Conservation (phyloP, 2,329 filamentous ascomycete species). For the Cylindrodendrum hubeiense region DNA sequence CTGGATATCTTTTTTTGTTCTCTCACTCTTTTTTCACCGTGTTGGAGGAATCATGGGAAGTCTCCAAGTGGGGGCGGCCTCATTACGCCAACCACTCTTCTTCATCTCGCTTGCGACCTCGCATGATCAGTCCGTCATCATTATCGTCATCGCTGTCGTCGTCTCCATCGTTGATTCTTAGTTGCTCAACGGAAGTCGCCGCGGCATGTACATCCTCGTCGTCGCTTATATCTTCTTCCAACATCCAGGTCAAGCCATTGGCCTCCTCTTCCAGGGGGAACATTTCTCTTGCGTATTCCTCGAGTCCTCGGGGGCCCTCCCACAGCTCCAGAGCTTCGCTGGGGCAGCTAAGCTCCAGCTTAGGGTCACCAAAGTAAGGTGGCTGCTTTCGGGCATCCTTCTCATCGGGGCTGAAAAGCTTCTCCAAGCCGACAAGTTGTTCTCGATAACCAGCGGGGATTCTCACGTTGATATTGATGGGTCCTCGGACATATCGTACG, state of each 20-base stretch:
- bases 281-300: slow-evolving; percentile 94
- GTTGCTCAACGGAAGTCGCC: slow-evolving; percentile 53
- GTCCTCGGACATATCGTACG: slow-evolving; percentile 81
- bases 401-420: slow-evolving; percentile 66
- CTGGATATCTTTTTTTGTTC: slow-evolving; percentile 29
- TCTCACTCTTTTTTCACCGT: slow-evolving; percentile 28
- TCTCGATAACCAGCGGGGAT: slow-evolving; percentile 90
- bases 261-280: slow-evolving; percentile 95
- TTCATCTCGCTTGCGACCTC: slow-evolving; percentile 67
- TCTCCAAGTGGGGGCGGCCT: slow-evolving; percentile 12
- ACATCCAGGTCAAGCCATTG: slow-evolving; percentile 95
- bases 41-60: slow-evolving; percentile 1
- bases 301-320: slow-evolving; percentile 90
- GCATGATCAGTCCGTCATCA: slow-evolving; percentile 70
- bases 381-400: slow-evolving; percentile 68
- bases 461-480: slow-evolving; percentile 86
- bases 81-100: slow-evolving; percentile 69
- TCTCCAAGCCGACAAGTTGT: slow-evolving; percentile 80
- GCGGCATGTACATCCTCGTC: slow-evolving; percentile 52
- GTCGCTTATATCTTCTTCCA: slow-evolving; percentile 62
- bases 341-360: slow-evolving; percentile 74
- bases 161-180: slow-evolving; percentile 56
- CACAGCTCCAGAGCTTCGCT: slow-evolving; percentile 84
- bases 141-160: slow-evolving; percentile 65
- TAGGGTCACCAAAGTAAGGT: slow-evolving; percentile 71